These are phyloP conservation scores for Westerdykella ornata DNA, from an alignment of 2,329 filamentous ascomycete species.

Conservation along the genomic window DNA sequence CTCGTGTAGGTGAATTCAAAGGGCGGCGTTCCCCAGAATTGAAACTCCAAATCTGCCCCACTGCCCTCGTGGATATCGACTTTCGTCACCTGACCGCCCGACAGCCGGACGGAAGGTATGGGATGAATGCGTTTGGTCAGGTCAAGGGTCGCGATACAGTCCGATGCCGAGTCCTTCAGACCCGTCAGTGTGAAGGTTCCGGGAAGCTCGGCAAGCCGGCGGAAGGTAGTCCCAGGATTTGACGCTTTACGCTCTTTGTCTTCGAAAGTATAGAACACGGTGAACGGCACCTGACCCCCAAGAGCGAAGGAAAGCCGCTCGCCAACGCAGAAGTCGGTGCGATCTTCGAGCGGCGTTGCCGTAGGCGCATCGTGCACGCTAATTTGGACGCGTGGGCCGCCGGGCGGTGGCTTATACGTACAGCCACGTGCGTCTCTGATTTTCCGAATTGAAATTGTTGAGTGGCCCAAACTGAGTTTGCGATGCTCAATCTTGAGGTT, in stretches of 20 bases:
- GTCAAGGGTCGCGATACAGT: slow-evolving; percentile 74
- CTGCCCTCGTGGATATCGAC: slow-evolving; percentile 96
- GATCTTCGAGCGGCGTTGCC: slow-evolving; percentile 79
- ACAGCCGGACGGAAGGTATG: slow-evolving; percentile 85
- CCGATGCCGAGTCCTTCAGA: slow-evolving; percentile 78
- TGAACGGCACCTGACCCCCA: slow-evolving; percentile 84
- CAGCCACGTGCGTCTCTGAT: slow-evolving; percentile 85
- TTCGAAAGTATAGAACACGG: slow-evolving; percentile 86
- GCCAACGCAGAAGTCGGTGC: slow-evolving; percentile 87
- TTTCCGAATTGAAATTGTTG: slow-evolving; percentile 80
- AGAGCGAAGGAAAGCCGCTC: slow-evolving; percentile 90
- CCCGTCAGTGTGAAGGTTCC: slow-evolving; percentile 83
- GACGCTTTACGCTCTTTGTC: slow-evolving; percentile 71
- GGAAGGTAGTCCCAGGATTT: slow-evolving; percentile 74
- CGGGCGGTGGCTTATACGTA: slow-evolving; percentile 61
- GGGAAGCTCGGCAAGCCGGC: slow-evolving; percentile 84
- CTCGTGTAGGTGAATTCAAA: slow-evolving; percentile 98
- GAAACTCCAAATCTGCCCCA: slow-evolving; percentile 85
- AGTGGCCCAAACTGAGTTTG: slow-evolving; percentile 79
- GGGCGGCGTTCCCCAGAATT: slow-evolving; percentile 90
- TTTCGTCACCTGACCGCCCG: slow-evolving; percentile 69
- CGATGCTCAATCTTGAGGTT: slow-evolving; percentile 78
- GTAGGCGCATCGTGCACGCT: slow-evolving; percentile 89
- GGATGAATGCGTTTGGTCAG: slow-evolving; percentile 82
- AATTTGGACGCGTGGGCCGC: slow-evolving; percentile 74